These are phyloP conservation scores for Fusarium sp. DNA, from an alignment of 2,329 filamentous ascomycete species.

Conservation along the genomic window DNA sequence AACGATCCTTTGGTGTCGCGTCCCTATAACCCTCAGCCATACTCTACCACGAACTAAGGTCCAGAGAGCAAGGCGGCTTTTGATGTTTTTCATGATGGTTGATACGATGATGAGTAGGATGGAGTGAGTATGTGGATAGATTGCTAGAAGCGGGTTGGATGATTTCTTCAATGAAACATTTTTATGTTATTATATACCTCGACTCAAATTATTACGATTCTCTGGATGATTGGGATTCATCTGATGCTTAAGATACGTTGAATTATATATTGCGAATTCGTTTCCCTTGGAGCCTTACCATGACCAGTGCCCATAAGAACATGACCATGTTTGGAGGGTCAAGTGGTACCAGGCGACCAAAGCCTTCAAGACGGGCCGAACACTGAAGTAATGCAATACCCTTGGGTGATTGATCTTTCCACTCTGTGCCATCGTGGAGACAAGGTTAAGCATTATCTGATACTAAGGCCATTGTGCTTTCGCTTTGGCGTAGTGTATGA, in stretches of 20 bases:
- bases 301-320: too few relatives aligned
- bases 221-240: too few relatives aligned
- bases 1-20: conserved; percentile 2
- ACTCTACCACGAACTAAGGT: neutral
- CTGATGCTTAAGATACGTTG: too few relatives aligned
- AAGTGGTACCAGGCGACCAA: too few relatives aligned
- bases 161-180: neutral
- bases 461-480: neutral
- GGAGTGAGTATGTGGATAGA: neutral
- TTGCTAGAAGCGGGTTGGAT: neutral
- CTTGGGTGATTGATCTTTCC: rapidly evolving
- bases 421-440: too few relatives aligned
- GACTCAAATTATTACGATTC: too few relatives aligned
- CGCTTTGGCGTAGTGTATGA: neutral
- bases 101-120: neutral
- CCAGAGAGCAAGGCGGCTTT: neutral
- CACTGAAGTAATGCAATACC: neutral
- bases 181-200: neutral
- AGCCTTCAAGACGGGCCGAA: neutral
- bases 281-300: too few relatives aligned
- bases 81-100: neutral
- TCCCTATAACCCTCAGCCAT: neutral
- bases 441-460: neutral
- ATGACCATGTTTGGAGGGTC: too few relatives aligned
- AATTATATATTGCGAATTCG: too few relatives aligned